Evolutionary conservation across 768 basidiomycete genomes (phyloP).

Genomic region (Tylopilus subfusipes): DNA sequence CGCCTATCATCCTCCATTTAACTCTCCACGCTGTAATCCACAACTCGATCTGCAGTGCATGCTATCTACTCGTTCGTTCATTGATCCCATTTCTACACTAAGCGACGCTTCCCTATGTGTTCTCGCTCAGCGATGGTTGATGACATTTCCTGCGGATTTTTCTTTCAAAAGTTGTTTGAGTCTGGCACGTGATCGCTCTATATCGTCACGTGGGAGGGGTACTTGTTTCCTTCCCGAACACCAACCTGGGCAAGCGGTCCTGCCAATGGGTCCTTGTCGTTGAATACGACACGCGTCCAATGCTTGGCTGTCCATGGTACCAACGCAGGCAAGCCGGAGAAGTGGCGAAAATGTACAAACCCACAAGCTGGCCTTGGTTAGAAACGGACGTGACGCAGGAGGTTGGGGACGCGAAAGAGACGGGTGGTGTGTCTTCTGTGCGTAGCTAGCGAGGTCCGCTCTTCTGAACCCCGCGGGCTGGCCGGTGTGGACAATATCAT

Average conservation of each 20-base stretch:
- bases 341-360: neutral
- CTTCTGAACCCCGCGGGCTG: neutral
- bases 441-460: constrained; percentile 1
- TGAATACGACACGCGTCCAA: constrained; percentile 1
- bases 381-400: constrained; percentile 1
- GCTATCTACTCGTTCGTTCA: constrained; percentile 11
- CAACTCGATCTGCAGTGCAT: constrained; percentile 23
- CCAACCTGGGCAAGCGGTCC: constrained; percentile 2
- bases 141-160: neutral
- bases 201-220: constrained; percentile 23
- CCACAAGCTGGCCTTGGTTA: neutral
- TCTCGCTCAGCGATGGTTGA: constrained; percentile 6
- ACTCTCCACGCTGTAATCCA: constrained; percentile 28
- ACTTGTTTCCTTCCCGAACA: constrained; percentile 2
- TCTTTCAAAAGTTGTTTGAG: neutral
- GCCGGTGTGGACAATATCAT: neutral
- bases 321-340: neutral
- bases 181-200: constrained; percentile 19
- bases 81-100: constrained; percentile 6
- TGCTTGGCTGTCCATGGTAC: neutral
- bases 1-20: constrained; percentile 9
- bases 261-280: constrained; percentile 2
- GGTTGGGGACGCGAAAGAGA: constrained; percentile 5
- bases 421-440: constrained; percentile 1
- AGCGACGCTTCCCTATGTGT: constrained; percentile 1